Percentiles rank a stretch among this genome's conserved stretches.
These are phyloP conservation scores for Agrocybe chaxingu DNA, from an alignment of 768 basidiomycete genomes.

Conservation along the genomic window DNA sequence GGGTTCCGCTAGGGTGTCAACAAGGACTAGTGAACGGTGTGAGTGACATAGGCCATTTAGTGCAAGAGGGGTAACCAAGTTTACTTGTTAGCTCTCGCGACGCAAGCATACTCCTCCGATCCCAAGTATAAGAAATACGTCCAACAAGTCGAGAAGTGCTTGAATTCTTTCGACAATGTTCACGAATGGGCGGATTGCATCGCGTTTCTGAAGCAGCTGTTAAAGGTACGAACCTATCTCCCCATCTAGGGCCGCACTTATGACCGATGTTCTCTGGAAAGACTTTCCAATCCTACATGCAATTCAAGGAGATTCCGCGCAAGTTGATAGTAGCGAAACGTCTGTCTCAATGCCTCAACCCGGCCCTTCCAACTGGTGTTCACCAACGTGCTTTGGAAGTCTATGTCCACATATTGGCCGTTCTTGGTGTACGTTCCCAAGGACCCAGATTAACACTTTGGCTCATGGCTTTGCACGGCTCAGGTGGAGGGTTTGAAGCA, in stretches of 20 bases:
- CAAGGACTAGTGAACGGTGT: constrained; percentile 51
- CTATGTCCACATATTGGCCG: constrained; percentile 84
- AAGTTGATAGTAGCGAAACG: constrained; percentile 95
- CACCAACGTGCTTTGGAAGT: constrained; percentile 97
- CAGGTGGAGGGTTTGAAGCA: constrained; percentile 84
- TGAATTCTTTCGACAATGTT: constrained; percentile 91
- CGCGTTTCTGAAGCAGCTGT: constrained; percentile 89
- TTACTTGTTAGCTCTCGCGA: constrained; percentile 37
- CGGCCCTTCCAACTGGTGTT: constrained; percentile 94
- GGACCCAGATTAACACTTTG: constrained; percentile 1
- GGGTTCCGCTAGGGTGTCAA: constrained; percentile 37
- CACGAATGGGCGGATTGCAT: constrained; percentile 99
- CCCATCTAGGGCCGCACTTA: not conserved
- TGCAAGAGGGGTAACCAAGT: constrained; percentile 1
- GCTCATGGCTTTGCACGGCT: constrained; percentile 2
- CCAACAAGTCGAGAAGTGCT: constrained; percentile 87
- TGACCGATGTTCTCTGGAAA: constrained; percentile 25
- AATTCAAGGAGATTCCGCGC: constrained; percentile 94
- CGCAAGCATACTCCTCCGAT: constrained; percentile 67
- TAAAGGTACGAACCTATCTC: constrained; percentile 60
- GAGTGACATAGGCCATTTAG: constrained; percentile 17
- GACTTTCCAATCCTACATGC: constrained; percentile 91
- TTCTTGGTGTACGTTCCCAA: constrained; percentile 74
- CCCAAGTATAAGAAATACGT: constrained; percentile 94
- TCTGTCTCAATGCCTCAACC: constrained; percentile 93